Conservation (phyloP, 495 filamentous ascomycete species). For the Daldinia vernicosa region DNA sequence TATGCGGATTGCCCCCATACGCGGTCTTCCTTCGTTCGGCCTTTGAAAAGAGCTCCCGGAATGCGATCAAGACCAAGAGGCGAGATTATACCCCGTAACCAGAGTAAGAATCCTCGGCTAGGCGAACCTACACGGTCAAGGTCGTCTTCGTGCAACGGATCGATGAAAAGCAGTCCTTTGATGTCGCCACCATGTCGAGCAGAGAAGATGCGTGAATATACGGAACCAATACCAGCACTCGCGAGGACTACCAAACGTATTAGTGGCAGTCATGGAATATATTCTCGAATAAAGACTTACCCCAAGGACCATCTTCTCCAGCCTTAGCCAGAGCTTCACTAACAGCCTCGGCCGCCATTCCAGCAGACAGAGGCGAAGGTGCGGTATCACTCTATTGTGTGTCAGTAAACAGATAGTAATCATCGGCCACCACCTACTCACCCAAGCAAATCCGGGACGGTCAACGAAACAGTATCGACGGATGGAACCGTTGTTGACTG, state of each 20-base stretch:
- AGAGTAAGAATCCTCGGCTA: slow-evolving; percentile 79
- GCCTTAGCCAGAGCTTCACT: slow-evolving; percentile 83
- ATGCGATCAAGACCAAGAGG: slow-evolving; percentile 86
- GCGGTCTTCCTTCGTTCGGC: slow-evolving; percentile 82
- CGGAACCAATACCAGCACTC: slow-evolving; percentile 77
- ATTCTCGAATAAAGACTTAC: slow-evolving; percentile 54
- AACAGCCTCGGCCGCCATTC: slow-evolving; percentile 85
- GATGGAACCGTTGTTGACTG: slow-evolving; percentile 77
- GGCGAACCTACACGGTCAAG: slow-evolving; percentile 71
- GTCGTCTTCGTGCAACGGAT: slow-evolving; percentile 86
- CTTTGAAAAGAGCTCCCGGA: slow-evolving; percentile 77
- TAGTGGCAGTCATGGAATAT: slow-evolving; percentile 2
- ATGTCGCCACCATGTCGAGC: slow-evolving; percentile 77
- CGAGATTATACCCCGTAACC: slow-evolving; percentile 83
- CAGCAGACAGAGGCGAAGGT: slow-evolving; percentile 88
- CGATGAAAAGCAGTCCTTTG: slow-evolving; percentile 82
- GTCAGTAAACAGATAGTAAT: background rate
- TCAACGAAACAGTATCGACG: slow-evolving; percentile 94
- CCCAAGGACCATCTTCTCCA: slow-evolving; percentile 85
- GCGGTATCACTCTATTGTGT: slow-evolving; percentile 75
- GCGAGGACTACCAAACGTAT: slow-evolving; percentile 50
- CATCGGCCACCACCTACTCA: slow-evolving; percentile 33
- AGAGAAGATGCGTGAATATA: slow-evolving; percentile 90
- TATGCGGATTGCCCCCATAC: slow-evolving; percentile 80
- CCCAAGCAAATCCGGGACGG: slow-evolving; percentile 88